phyloP scores from a whole-genome alignment of 495 filamentous ascomycete genomes.

The Penicillium bovifimosum region DNA sequence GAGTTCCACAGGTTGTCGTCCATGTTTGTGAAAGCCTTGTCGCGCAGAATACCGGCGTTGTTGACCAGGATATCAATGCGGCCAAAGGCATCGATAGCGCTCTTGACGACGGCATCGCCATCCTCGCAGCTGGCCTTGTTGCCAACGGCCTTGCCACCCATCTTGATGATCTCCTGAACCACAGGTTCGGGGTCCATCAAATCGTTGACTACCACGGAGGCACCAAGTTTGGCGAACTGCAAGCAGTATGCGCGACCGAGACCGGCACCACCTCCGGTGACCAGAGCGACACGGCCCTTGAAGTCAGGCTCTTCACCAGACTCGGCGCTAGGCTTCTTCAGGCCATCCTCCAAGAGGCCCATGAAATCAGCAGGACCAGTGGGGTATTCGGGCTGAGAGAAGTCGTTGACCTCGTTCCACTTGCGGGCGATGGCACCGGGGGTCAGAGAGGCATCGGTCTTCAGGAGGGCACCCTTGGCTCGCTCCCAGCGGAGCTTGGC shows the following conservation, averaged over 20 bases:
- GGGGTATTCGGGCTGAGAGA: slow-evolving; percentile 78
- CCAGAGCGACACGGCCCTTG: slow-evolving; percentile 82
- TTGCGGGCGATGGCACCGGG: slow-evolving; percentile 81
- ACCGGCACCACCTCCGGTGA: slow-evolving; percentile 83
- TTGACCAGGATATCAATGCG: slow-evolving; percentile 93
- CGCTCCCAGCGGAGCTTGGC: slow-evolving; percentile 96
- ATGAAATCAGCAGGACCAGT: slow-evolving; percentile 87
- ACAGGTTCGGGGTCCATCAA: slow-evolving; percentile 87
- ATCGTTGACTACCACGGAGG: slow-evolving; percentile 91
- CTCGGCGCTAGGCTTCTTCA: slow-evolving; percentile 68
- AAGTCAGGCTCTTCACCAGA: slow-evolving; percentile 77
- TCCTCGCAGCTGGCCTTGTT: slow-evolving; percentile 94
- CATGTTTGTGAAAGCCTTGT: slow-evolving; percentile 99
- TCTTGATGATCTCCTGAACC: slow-evolving; percentile 84
- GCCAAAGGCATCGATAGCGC: slow-evolving; percentile 87
- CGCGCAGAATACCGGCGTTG: slow-evolving; percentile 94
- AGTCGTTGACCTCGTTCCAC: slow-evolving; percentile 85
- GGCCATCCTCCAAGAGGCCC: slow-evolving; percentile 75
- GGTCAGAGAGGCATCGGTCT: slow-evolving; percentile 83
- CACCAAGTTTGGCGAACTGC: slow-evolving; percentile 84
- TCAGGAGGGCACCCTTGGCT: slow-evolving; percentile 82
- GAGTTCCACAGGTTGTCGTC: slow-evolving; percentile 89
- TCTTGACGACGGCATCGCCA: slow-evolving; percentile 87
- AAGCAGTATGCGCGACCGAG: slow-evolving; percentile 91
- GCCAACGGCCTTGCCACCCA: slow-evolving; percentile 85